Evolutionary conservation across 2,329 filamentous ascomycete genomes (phyloP).

Genomic region (Polychaeton citri): DNA sequence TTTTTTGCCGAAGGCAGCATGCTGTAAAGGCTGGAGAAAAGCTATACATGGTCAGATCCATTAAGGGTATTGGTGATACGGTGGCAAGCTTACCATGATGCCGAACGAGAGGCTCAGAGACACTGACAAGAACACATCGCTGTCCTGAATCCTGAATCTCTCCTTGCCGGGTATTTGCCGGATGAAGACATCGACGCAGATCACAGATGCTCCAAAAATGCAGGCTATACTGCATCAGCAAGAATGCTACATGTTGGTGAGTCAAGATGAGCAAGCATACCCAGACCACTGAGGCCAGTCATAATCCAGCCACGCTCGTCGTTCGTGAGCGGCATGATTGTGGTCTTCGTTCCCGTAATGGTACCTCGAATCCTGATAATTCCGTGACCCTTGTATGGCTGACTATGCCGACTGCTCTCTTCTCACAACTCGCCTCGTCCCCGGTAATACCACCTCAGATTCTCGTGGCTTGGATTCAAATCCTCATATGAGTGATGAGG

Average conservation of each 20-base stretch:
- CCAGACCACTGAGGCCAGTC: conserved; percentile 66
- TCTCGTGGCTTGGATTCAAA: no score
- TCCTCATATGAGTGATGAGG: no score
- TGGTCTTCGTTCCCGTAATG: no score
- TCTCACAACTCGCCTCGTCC: no score
- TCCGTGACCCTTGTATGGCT: no score
- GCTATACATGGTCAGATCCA: conserved; percentile 34
- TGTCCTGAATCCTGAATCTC: conserved; percentile 78
- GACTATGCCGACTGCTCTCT: no score
- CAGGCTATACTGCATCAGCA: conserved; percentile 26
- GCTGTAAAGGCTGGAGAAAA: conserved; percentile 83
- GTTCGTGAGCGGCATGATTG: conserved; percentile 47
- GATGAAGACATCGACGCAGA: conserved; percentile 72
- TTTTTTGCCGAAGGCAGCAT: conserved; percentile 80
- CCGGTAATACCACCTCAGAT: no score
- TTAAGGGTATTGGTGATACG: background rate
- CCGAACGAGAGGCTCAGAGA: conserved; percentile 90
- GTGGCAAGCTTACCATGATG: conserved; percentile 74
- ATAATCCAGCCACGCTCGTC: conserved; percentile 92
- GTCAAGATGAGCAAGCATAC: conserved; percentile 25
- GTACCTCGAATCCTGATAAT: no score
- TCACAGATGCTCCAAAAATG: conserved; percentile 65
- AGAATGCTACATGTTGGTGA: background rate
- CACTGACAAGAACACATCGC: conserved; percentile 71
- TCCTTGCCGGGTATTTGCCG: conserved; percentile 58